Evolutionary conservation across 345 rosid genomes (phyloP), one percentile per base, ranked within the genome.

Genomic region (Laguncularia racemosa): DNA sequence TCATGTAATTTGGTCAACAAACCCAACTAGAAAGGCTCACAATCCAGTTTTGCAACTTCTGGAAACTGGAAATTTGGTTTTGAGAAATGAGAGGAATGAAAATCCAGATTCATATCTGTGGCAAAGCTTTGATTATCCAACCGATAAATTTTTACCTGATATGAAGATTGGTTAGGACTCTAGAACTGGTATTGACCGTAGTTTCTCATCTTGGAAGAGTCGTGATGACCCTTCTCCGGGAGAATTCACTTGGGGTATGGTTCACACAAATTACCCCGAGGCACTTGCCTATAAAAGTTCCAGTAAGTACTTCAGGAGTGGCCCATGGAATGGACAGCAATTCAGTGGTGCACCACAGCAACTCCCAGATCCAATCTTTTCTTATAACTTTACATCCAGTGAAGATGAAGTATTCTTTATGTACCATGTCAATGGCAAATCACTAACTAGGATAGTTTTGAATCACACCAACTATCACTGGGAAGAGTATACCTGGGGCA

Each of bases 51-150:
- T 66, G 17, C 77, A 68, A 60, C 53, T 83, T 18, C 47, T 73
- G 56, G 81, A 77, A 13, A 51, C 78, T 6, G 81, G 85, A 20
- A 80, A 83, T 53, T 66, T 83, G 3, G 71, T 80, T 45, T 51
- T 80, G 10, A 73, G 62, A 58, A 75, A 69, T 0, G 33, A 23
- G 20, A 12, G 16, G 15, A 20, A 44, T 45, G 53, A 15, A 14
- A 55, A 38, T 49, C 0, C 46, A 3, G 63, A 48, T 46, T 20
- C 21, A 53, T 55, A 20, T 1, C 0, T 74, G 17, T 78, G 79
- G 88, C 79, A 77, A 63, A 79, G 81, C 56, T 79, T 82, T 53
- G 83, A 78, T 46, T 48, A 68, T 44, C 87, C 82, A 19, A 60
- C 74, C 0, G 69, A 83, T 28, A 72, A 73, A 33, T 44, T 77